Conservation (phyloP, 345 rosid genomes). For the Reutealis trisperma region DNA sequence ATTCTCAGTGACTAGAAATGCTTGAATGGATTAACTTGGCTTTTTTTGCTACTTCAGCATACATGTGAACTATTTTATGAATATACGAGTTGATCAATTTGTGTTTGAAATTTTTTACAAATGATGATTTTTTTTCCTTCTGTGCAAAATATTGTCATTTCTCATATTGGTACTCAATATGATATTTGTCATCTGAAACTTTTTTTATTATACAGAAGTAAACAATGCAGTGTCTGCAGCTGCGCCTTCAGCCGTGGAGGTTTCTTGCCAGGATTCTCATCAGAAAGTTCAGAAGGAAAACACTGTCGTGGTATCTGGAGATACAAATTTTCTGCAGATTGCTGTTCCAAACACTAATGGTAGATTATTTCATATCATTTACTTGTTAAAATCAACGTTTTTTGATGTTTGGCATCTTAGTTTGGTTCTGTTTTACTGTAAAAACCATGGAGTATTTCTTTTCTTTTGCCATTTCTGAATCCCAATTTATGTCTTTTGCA, state of each 20-base stretch:
- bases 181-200: background rate
- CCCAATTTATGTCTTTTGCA: constrained; percentile 31
- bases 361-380: constrained; percentile 16
- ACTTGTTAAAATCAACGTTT: background rate
- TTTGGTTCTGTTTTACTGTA: background rate
- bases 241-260: constrained; percentile 24
- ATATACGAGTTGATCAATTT: background rate
- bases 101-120: background rate
- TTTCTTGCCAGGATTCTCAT: constrained; percentile 9
- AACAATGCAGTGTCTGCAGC: constrained; percentile 14
- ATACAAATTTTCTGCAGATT: constrained; percentile 24
- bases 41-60: background rate
- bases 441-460: constrained; percentile 23
- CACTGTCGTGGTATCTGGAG: constrained; percentile 25
- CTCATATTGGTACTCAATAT: background rate
- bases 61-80: background rate
- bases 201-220: constrained; percentile 23
- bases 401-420: background rate
- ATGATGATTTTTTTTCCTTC: background rate
- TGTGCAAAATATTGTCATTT: background rate
- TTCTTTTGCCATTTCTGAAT: constrained; percentile 32
- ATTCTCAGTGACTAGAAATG: no score
- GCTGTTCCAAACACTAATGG: constrained; percentile 24
- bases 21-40: background rate
- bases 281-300: constrained; percentile 23